Conservation (phyloP, 441 rosid genomes). For the Jatropha multifida region DNA sequence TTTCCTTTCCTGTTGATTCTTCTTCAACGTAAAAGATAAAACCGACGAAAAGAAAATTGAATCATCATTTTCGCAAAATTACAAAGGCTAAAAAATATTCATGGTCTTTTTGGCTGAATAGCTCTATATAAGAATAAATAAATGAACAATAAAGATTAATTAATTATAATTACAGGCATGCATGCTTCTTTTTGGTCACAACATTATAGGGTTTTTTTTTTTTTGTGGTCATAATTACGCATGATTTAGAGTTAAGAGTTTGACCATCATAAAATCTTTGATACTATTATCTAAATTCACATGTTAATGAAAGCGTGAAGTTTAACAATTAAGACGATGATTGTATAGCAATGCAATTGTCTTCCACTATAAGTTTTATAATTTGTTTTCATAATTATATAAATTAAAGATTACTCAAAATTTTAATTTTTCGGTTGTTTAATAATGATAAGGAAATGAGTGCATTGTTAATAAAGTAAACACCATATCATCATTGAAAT, state of each 20-base stretch:
- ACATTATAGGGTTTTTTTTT: constrained; percentile 1
- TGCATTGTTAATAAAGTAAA: constrained; percentile 2
- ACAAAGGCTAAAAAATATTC: not conserved
- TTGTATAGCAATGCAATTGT: constrained; percentile 15
- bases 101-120: not conserved
- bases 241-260: constrained; percentile 8
- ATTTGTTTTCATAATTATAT: not conserved
- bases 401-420: not conserved
- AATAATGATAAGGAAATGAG: constrained; percentile 20
- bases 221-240: constrained; percentile 14
- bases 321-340: not conserved
- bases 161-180: not conserved
- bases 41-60: not conserved
- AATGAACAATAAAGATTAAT: too few relatives aligned
- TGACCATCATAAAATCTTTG: not conserved
- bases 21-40: not conserved
- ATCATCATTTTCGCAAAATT: not conserved
- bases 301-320: not conserved
- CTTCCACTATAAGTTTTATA: constrained; percentile 12
- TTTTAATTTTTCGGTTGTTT: not conserved
- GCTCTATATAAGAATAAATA: too few relatives aligned
- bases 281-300: too few relatives aligned
- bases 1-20: not conserved
- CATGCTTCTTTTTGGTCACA: not conserved
- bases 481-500: not conserved